Evolutionary conservation across 1,284 basidiomycete species (phyloP), one percentile per base, ranked within the genome.

Genomic region (Mycosarcoma maydis): DNA sequence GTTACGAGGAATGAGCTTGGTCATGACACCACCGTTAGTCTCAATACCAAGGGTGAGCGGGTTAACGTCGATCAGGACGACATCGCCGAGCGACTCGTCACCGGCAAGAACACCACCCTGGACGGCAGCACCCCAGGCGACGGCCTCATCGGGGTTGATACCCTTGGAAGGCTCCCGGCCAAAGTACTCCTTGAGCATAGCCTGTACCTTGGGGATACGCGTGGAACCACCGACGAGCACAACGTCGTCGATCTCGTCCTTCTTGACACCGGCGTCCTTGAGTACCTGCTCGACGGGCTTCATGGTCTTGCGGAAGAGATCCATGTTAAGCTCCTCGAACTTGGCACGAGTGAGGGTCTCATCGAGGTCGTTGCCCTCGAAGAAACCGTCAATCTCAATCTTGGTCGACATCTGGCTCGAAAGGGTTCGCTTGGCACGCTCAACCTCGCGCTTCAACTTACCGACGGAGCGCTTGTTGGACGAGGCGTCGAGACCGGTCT

Each of bases 231-330:
- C 94, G 80, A 98, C 95, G 69, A 98, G 87, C 81, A 98, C 94
- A 72, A 98, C 90, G 85, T 98, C 95, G 80, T 96, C 89, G 62
- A 98, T 85, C 76, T 94, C 92, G 76, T 97, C 92, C 88, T 97
- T 97, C 88, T 94, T 95, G 82, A 98, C 90, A 78, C 90, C 90
- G 70, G 95, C 90, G 82, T 98, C 95, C 89, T 97, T 97, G 80
- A 98, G 87, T 30, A 98, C 95, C 85, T 97, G 94, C 85, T 97
- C 94, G 73, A 98, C 94, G 73, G 95, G 95, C 87, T 94, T 95
- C 91, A 98, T 93, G 40, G 95, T 98, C 88, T 94, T 94, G 80
- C 93, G 88, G 91, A 98, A 98, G 47, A 98, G 89, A 80, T 98
- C 94, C 86, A 95, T 91, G 89, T 97, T 97, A 77, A 98, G 87